Evolutionary conservation across 1,284 basidiomycete species (phyloP), one percentile per base, ranked within the genome.

Genomic region (Schizopora paradoxa): DNA sequence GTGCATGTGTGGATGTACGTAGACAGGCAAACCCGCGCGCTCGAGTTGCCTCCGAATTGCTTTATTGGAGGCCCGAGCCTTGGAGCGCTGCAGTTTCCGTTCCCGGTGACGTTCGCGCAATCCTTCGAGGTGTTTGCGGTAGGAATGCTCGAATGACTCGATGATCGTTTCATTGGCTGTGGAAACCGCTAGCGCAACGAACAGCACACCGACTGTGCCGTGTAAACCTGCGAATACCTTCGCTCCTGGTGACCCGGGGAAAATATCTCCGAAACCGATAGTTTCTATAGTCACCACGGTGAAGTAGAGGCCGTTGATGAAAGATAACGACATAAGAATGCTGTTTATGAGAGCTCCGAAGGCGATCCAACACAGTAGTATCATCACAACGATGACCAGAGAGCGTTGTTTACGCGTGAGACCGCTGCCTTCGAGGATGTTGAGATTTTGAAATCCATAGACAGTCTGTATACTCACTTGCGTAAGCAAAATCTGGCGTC

Each of bases 201-300:
- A 77, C 47, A 84, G 34, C 39, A 85, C 70, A 11, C 81, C 83
- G 21, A 79, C 62, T 0, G 69, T 67, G 21, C 73, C 67, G 52
- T 83, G 86, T 42, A 75, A 54, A 54, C 75, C 77, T 0, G 72
- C 67, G 54, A 84, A 83, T 5, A 79, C 53, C 13, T 76, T 74
- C 2, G 74, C 66, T 1, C 68, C 69, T 2, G 73, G 63, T 0
- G 65, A 65, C 3, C 45, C 43, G 0, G 86, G 82, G 2, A 68
- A 60, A 33, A 89, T 80, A 59, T 91, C 87, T 6, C 89, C 89
- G 56, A 91, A 89, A 0, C 88, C 88, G 29, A 91, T 78, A 1
- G 82, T 83, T 59, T 85, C 77, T 42, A 87, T 79, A 3, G 82
- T 74, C 6, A 80, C 78, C 19, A 86, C 68, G 4, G 80, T 79